These are phyloP conservation scores for Neurospora sp. DNA, from an alignment of 495 filamentous ascomycete genomes.

Conservation along the genomic window DNA sequence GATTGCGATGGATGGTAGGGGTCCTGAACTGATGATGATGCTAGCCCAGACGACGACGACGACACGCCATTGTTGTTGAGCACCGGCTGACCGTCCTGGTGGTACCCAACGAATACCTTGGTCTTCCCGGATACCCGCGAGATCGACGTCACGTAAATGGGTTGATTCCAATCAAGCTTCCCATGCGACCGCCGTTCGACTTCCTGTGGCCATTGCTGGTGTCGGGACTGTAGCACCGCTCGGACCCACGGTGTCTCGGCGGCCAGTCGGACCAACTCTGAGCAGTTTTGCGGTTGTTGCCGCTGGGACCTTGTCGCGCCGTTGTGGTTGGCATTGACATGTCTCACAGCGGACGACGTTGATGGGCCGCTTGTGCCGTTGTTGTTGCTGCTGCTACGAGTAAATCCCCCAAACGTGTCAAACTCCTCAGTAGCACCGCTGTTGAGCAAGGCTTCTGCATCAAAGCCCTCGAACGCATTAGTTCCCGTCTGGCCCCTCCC, in stretches of 20 bases:
- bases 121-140: not conserved
- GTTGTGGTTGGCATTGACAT: not conserved
- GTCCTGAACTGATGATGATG: not conserved
- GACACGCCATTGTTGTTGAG: not conserved
- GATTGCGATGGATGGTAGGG: not conserved
- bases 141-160: not conserved
- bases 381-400: not conserved
- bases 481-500: constrained; percentile 2
- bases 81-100: not conserved
- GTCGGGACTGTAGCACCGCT: not conserved
- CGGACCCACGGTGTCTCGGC: not conserved
- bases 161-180: not conserved
- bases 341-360: not conserved
- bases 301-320: not conserved
- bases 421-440: constrained; percentile 20
- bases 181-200: not conserved
- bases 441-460: constrained; percentile 15
- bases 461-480: constrained; percentile 9
- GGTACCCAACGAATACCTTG: not conserved
- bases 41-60: not conserved
- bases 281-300: not conserved
- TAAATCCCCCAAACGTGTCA: constrained; percentile 19
- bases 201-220: not conserved
- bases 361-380: not conserved
- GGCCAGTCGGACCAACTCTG: not conserved